Conservation (phyloP, 768 basidiomycete species). For the Tulasnella sp. region DNA sequence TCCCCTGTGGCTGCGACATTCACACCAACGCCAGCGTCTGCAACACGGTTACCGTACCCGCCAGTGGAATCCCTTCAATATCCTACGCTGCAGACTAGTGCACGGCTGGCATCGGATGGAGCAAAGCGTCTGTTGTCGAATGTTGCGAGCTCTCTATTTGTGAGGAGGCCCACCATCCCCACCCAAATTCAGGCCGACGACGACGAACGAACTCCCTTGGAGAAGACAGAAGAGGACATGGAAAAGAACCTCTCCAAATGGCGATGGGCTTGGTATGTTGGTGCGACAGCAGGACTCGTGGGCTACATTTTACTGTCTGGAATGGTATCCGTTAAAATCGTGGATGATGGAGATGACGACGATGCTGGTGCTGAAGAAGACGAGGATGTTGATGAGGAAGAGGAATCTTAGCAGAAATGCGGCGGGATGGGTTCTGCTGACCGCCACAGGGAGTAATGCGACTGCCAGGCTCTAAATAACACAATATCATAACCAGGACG, state of each 20-base stretch:
- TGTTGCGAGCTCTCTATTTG: background rate
- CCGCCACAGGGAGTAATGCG: no score
- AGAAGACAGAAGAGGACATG: background rate
- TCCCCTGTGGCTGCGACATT: background rate
- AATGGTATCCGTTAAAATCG: background rate
- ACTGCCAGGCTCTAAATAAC: no score
- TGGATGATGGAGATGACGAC: background rate
- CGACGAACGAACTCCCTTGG: background rate
- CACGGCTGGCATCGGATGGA: background rate
- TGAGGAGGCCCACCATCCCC: background rate
- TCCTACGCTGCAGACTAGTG: background rate
- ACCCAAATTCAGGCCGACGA: background rate
- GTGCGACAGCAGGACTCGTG: conserved; percentile 3
- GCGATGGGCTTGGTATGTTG: conserved; percentile 4
- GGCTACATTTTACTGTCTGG: background rate
- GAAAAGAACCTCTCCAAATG: conserved; percentile 1
- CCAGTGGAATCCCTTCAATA: conserved; percentile 1
- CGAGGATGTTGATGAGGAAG: background rate
- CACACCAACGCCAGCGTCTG: background rate
- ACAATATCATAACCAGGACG: no score
- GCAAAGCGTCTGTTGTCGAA: background rate
- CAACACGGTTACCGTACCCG: conserved; percentile 1
- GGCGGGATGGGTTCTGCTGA: background rate
- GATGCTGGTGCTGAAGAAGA: background rate
- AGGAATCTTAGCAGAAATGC: background rate